phyloP scores from a whole-genome alignment of 192 early-diverging fungal species.

The Coemansia reversa region DNA sequence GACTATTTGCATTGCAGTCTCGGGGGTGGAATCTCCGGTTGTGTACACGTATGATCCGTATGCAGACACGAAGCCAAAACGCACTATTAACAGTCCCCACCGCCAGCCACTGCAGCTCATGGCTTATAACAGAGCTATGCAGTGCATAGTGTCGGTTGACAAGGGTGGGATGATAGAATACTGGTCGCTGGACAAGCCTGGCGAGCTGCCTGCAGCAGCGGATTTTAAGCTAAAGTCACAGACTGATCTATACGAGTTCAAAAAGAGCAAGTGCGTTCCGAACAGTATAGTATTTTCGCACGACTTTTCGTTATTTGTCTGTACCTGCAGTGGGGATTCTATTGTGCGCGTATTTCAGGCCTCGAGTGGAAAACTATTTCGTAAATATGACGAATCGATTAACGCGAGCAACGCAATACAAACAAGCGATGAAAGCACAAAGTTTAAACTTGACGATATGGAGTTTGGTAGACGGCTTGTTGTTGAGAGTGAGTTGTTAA shows the following conservation, averaged over 20 bases:
- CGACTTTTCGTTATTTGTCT: slow-evolving; percentile 82
- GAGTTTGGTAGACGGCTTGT: slow-evolving; percentile 94
- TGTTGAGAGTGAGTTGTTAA: slow-evolving; percentile 82
- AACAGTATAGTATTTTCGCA: slow-evolving; percentile 79
- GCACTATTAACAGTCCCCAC: slow-evolving; percentile 67
- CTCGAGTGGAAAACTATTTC: slow-evolving; percentile 77
- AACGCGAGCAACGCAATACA: slow-evolving; percentile 59
- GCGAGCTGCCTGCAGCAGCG: slow-evolving; percentile 61
- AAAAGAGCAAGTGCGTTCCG: slow-evolving; percentile 80
- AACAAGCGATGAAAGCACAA: slow-evolving; percentile 52
- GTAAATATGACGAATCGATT: slow-evolving; percentile 91
- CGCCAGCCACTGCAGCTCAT: slow-evolving; percentile 73
- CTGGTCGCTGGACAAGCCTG: slow-evolving; percentile 75
- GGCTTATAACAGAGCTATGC: slow-evolving; percentile 72
- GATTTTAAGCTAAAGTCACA: slow-evolving; percentile 86
- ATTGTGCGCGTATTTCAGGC: slow-evolving; percentile 85
- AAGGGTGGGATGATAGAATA: slow-evolving; percentile 91
- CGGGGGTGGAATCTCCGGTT: slow-evolving; percentile 67
- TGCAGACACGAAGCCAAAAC: slow-evolving; percentile 61
- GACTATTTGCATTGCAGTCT: slow-evolving; percentile 74
- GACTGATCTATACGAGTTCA: slow-evolving; percentile 95
- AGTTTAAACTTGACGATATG: slow-evolving; percentile 90
- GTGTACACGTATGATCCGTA: slow-evolving; percentile 87
- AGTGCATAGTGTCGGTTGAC: slow-evolving; percentile 84
- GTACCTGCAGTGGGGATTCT: slow-evolving; percentile 79